phyloP scores from a whole-genome alignment of 225 moss, liverwort and hornwort genomes.

The Climacium dendroides region DNA sequence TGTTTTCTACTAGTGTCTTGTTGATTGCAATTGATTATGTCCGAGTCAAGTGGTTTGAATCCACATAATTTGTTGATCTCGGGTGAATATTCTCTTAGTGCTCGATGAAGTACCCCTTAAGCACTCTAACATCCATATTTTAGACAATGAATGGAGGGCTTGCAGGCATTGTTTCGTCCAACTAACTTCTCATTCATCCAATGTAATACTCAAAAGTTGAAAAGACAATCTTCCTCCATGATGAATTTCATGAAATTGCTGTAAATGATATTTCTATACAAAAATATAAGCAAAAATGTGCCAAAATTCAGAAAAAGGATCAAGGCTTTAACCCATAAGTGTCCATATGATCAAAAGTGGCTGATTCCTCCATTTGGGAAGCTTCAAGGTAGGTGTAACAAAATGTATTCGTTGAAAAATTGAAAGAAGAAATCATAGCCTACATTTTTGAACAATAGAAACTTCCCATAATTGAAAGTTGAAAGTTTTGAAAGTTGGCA shows the following conservation, averaged over 20 bases:
- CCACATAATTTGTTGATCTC: background rate
- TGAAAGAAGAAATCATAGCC: background rate
- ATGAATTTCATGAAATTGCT: too few species aligned
- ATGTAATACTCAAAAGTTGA: too few species aligned
- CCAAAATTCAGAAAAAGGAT: too few species aligned
- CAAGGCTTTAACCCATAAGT: background rate
- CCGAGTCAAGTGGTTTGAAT: accelerated
- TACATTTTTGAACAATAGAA: background rate
- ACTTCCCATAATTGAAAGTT: too few species aligned
- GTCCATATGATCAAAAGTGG: background rate
- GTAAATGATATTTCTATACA: too few species aligned
- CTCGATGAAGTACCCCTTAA: background rate
- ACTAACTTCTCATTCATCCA: too few species aligned
- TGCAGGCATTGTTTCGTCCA: too few species aligned
- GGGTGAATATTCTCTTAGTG: background rate
- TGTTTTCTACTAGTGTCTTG: background rate
- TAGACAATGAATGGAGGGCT: too few species aligned
- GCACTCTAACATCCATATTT: too few species aligned
- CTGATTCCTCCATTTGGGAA: background rate
- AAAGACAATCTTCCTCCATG: too few species aligned
- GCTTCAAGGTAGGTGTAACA: too few species aligned
- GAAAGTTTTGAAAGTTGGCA: background rate
- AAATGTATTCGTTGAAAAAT: background rate
- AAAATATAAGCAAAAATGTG: too few species aligned
- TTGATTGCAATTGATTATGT: background rate